phyloP scores from a whole-genome alignment of 768 basidiomycete species.

The Boletus bicolor region DNA sequence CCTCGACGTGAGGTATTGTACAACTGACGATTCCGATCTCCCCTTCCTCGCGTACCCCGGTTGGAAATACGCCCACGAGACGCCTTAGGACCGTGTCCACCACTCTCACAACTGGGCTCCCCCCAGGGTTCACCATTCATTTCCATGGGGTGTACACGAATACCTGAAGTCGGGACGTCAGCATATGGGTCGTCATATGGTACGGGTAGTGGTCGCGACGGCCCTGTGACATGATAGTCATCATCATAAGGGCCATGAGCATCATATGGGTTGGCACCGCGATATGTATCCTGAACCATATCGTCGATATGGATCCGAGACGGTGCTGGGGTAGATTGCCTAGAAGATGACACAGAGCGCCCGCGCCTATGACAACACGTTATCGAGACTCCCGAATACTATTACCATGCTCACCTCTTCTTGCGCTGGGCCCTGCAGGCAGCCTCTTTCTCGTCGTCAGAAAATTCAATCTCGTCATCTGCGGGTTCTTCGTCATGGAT shows the following conservation, averaged over 20 bases:
- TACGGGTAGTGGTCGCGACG: slow-evolving; percentile 61
- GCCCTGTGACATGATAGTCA: slow-evolving; percentile 48
- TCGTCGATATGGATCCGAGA: slow-evolving; percentile 56
- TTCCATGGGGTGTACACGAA: not conserved
- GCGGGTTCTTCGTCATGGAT: slow-evolving; percentile 91
- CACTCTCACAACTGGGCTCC: slow-evolving; percentile 27
- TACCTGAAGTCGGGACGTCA: slow-evolving; percentile 38
- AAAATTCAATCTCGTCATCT: slow-evolving; percentile 90
- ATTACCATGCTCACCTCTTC: slow-evolving; percentile 45
- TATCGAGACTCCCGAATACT: not conserved
- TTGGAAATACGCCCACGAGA: slow-evolving; percentile 24
- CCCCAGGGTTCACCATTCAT: slow-evolving; percentile 7
- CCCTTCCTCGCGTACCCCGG: slow-evolving; percentile 27
- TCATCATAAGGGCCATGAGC: slow-evolving; percentile 68
- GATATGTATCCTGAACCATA: slow-evolving; percentile 41
- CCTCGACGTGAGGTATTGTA: slow-evolving; percentile 22
- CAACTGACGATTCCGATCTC: slow-evolving; percentile 15
- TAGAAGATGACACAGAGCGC: slow-evolving; percentile 51
- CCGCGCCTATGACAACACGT: slow-evolving; percentile 42
- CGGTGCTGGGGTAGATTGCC: slow-evolving; percentile 52
- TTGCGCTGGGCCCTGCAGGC: slow-evolving; percentile 61
- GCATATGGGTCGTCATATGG: slow-evolving; percentile 83
- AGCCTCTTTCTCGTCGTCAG: slow-evolving; percentile 90
- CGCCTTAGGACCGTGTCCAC: not conserved
- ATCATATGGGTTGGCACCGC: slow-evolving; percentile 61